Evolutionary conservation across 2,329 filamentous ascomycete species (phyloP), one percentile per base, ranked within the genome.

Genomic region (Neopestalotiopsis sp.): DNA sequence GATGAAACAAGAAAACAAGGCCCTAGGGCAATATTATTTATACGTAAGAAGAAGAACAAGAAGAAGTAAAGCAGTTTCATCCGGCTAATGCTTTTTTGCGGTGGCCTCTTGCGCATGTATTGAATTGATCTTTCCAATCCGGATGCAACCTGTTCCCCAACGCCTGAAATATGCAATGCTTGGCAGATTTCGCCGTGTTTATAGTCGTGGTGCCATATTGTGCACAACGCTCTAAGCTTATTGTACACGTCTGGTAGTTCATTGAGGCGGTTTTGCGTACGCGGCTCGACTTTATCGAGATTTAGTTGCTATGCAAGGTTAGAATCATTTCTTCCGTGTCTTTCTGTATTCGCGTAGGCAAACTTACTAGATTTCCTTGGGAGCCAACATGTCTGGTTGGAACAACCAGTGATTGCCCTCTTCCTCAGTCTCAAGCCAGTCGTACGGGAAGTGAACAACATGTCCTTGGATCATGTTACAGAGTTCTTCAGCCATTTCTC

Each of bases 321-420:
- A 77, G 74, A 62, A 58, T 40, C 52, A 59, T 56, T 28, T 14
- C 2, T 45, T 20, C 20, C n/a, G 9, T 28, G 7, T 9, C 6
- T 24, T 30, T 52, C 67, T 12, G 30, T 30, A 28, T 34, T 58
- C 24, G 28, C 32, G 58, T 30, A 34, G 32, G 40, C 49, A 17
- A 13, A 87, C 92, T 91, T 86, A 94, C 93, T 99, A 99, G 76
- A 99, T 98, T 83, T 98, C 94, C 81, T 99, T 85, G 68, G 96
- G 96, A 75, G 96, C 97, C 78, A 99, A 91, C 80, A 97, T 92
- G 80, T 99, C 96, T 68, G 98, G 94, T 77, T 95, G 94, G 82
- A 97, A 98, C 71, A 98, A 88, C 96, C 96, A 99, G 78, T 98
- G 97, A 68, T 94, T 94, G 73, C 94, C 95, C 76, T 91, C 90